Evolutionary conservation across 78 protist species (phyloP).

Genomic region (Dictyostelium brefeldianum): DNA sequence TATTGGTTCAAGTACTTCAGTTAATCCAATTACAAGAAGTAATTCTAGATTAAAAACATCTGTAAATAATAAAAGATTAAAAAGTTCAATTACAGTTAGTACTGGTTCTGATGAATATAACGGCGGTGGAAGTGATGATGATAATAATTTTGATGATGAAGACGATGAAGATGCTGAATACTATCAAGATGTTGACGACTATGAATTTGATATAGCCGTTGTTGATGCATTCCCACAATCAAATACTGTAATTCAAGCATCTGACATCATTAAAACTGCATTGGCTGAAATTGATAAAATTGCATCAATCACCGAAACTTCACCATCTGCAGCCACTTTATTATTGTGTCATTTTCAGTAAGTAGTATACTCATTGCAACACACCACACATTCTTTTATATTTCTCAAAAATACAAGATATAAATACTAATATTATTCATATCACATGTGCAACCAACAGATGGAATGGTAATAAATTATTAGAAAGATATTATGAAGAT

Average conservation of each 20-base stretch:
- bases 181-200: constrained; percentile 73
- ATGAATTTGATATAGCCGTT: constrained; percentile 49
- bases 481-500: constrained; percentile 70
- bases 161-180: constrained; percentile 45
- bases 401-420: not conserved
- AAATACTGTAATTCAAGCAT: constrained; percentile 36
- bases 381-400: not conserved
- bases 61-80: not conserved
- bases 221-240: constrained; percentile 14
- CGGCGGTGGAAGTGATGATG: not conserved
- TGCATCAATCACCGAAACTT: constrained; percentile 36
- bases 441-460: constrained; percentile 12
- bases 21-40: not conserved
- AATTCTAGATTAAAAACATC: constrained; percentile 8
- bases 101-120: constrained; percentile 23
- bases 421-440: not conserved
- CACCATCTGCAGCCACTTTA: constrained; percentile 69
- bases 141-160: not conserved
- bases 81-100: not conserved
- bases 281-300: constrained; percentile 52
- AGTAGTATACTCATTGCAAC: not conserved
- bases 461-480: constrained; percentile 64
- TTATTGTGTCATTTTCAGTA: constrained; percentile 52
- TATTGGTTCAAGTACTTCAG: not conserved
- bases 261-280: constrained; percentile 33